Percentiles rank a stretch among this genome's conserved stretches.
Evolutionary conservation across 441 rosid genomes (phyloP).

Genomic region (Syzygium malaccense): DNA sequence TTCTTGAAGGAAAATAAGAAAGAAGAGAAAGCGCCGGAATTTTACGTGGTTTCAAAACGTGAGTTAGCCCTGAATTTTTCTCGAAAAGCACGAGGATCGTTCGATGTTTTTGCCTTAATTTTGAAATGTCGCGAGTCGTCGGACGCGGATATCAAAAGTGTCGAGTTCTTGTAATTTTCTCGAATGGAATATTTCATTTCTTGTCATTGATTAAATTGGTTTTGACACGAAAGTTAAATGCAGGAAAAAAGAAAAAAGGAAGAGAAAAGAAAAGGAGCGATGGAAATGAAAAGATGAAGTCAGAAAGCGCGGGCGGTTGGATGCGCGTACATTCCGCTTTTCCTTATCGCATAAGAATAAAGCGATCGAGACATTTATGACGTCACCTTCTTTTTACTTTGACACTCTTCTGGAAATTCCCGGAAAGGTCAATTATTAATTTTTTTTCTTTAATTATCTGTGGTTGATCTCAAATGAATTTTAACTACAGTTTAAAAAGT

Average conservation of each 20-base stretch:
- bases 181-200: background rate
- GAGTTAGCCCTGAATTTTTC: no score
- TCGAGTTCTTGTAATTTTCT: no score
- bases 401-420: background rate
- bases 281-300: background rate
- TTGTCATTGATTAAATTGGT: background rate
- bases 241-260: background rate
- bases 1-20: no score
- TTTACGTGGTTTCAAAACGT: no score
- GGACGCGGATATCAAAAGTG: background rate
- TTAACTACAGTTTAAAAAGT: rapidly evolving
- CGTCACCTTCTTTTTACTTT: background rate
- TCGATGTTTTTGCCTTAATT: no score
- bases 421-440: background rate
- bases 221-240: background rate
- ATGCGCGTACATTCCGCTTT: background rate
- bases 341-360: background rate
- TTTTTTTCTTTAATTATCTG: background rate
- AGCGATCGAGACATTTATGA: background rate
- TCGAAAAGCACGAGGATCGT: no score
- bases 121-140: no score
- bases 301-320: rapidly evolving
- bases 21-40: no score
- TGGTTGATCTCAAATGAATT: rapidly evolving
- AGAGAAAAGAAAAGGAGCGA: background rate